Base-by-base conservation (phyloP, 345 rosid species). In the Kernera saxatilis region DNA sequence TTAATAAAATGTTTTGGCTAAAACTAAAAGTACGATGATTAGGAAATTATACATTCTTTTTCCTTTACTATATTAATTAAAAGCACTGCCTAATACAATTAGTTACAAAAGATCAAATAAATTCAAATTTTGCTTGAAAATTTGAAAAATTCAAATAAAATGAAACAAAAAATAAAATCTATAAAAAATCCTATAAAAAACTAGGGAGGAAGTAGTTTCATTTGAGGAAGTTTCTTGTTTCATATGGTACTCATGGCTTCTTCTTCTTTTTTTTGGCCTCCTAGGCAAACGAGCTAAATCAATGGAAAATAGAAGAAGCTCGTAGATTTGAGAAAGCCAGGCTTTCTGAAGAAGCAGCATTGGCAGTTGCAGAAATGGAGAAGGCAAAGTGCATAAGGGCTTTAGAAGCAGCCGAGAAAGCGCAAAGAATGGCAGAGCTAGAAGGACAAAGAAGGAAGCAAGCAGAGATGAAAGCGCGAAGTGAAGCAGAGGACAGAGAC, bases 361-460 rank as follows among this genome's bases (percentile, higher is more conserved):
- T 85, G 19, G 89, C 88, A 32, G 64, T 91, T 12, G 91, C 84
- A 3, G 93, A 91, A 84, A 82, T 82, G 72, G 97, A 91, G 85
- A 87, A 88, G 80, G 88, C 86, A 8, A 91, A 87, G 79, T 82
- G 96, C 72, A 83, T 67, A 80, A 85, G 84, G 9, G 93, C 96
- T 18, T 50, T 83, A 46, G 96, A 87, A 70, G 93, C 93, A 65
- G 96, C 93, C n/a, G 92, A 85, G 65, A 78, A 81, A 80, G 82
- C 97, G 0, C 86, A 84, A 67, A 83, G 44, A 83, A 56, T 84
- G 56, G 97, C 96, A 14, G 90, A 86, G 67, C 60, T 79, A 72
- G 97, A 88, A 73, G 87, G 84, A 59, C 75, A 78, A 50, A 85
- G 80, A 78, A 87, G 93, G 73, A 84, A 36, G 76, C 72, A 79